Evolutionary conservation across 345 rosid species (phyloP).

Genomic region (Salix purpurea): DNA sequence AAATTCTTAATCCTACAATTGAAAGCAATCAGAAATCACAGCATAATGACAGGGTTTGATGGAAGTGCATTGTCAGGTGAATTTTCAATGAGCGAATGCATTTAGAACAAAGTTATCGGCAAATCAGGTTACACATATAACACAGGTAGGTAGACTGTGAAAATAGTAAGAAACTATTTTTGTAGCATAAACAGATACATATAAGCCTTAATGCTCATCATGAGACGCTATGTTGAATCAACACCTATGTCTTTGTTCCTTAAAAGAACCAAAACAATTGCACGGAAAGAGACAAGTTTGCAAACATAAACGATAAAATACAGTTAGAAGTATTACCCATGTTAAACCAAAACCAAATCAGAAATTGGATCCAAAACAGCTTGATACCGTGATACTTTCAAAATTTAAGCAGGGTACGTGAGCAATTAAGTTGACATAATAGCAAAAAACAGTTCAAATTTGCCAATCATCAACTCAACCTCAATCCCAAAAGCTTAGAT

Average conservation of each 20-base stretch:
- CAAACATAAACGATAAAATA: not conserved
- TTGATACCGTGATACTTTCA: not conserved
- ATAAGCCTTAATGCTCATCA: not conserved
- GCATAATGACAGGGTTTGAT: not conserved
- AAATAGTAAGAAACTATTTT: not conserved
- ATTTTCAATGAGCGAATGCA: not conserved
- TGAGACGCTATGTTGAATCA: not conserved
- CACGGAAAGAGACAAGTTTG: not conserved
- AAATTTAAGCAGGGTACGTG: not conserved
- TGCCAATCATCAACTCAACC: not conserved
- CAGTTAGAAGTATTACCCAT: not conserved
- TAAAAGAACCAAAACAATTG: not conserved
- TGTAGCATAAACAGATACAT: not conserved
- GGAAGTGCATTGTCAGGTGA: not conserved
- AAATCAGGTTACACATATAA: not conserved
- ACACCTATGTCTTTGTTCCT: not conserved
- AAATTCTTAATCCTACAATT: not conserved
- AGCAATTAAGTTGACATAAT: not conserved
- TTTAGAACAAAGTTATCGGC: not conserved
- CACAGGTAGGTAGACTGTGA: not conserved
- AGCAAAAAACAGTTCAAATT: not conserved
- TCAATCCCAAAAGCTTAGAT: not conserved
- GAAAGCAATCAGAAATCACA: not conserved
- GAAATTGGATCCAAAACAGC: not conserved
- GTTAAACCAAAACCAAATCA: not conserved